Evolutionary conservation across 305 asterid genomes (phyloP).

Genomic region (Nicotiana rustica): DNA sequence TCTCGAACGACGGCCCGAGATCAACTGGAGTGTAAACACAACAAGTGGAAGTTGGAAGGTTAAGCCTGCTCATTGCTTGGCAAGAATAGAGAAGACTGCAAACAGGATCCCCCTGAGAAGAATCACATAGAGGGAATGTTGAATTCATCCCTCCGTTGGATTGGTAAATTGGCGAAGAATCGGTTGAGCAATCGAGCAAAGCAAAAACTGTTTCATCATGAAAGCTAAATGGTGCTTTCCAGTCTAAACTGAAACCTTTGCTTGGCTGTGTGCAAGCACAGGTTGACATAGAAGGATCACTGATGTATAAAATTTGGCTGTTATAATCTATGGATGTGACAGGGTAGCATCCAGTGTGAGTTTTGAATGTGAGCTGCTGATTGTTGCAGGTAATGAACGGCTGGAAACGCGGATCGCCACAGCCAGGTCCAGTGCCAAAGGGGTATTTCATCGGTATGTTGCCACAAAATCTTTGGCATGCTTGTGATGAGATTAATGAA

Average conservation of each 20-base stretch:
- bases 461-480: conserved; percentile 73
- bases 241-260: conserved; percentile 80
- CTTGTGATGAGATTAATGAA: conserved; percentile 51
- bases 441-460: conserved; percentile 71
- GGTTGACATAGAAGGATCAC: conserved; percentile 81
- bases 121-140: conserved; percentile 59
- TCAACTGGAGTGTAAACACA: conserved; percentile 86
- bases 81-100: conserved; percentile 70
- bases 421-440: conserved; percentile 76
- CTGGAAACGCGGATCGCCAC: conserved; percentile 78
- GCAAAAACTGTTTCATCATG: conserved; percentile 68
- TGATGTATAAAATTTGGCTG: conserved; percentile 63
- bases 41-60: conserved; percentile 61
- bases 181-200: conserved; percentile 60
- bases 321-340: conserved; percentile 73
- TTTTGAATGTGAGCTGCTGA: conserved; percentile 64
- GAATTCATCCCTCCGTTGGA: conserved; percentile 42
- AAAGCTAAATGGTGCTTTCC: conserved; percentile 75
- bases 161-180: conserved; percentile 59
- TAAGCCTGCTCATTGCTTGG: conserved; percentile 59
- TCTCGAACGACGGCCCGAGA: conserved; percentile 81
- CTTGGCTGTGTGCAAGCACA: conserved; percentile 76
- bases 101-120: conserved; percentile 53
- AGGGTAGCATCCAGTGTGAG: conserved; percentile 72
- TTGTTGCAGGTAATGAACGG: conserved; percentile 59